Evolutionary conservation across 2,329 filamentous ascomycete genomes (phyloP).

Genomic region (Aspergillus persii): DNA sequence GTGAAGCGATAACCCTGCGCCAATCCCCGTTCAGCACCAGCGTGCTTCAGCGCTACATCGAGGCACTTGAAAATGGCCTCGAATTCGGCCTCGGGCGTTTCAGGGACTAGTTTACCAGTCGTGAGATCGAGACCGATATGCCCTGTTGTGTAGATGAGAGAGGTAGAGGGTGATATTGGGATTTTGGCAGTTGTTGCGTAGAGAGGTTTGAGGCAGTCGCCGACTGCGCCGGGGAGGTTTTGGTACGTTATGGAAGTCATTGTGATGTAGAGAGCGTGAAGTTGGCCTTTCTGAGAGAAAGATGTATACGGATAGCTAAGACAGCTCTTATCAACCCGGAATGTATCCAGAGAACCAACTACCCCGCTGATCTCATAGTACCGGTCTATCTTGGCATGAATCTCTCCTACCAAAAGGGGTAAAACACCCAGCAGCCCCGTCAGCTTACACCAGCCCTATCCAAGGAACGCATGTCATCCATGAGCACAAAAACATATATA

Average conservation of each 20-base stretch:
- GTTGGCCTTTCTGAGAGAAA: no score
- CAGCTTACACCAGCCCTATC: neutral
- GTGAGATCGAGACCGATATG: constrained; percentile 1
- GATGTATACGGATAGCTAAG: no score
- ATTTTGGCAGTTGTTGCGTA: constrained; percentile 12
- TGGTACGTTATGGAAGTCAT: constrained; percentile 7
- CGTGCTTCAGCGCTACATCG: constrained; percentile 13
- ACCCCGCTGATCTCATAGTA: neutral
- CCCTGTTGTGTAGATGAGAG: constrained; percentile 4
- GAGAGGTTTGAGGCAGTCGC: constrained; percentile 9
- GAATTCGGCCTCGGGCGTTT: constrained; percentile 8
- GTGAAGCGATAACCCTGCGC: neutral
- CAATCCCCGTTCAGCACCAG: neutral
- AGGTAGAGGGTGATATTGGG: neutral
- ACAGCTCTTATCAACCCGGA: neutral
- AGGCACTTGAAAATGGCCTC: constrained; percentile 16
- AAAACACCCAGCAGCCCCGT: neutral
- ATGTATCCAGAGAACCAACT: neutral
- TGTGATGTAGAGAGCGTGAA: neutral
- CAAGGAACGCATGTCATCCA: neutral
- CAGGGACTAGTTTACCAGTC: neutral
- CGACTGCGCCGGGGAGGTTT: constrained; percentile 12
- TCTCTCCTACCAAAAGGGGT: neutral
- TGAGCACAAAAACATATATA: neutral
- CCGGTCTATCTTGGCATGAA: neutral